Evolutionary conservation across 176 grass and related monocot species (phyloP), one percentile per base, ranked within the genome.

Genomic region (Tuctoria greenei): DNA sequence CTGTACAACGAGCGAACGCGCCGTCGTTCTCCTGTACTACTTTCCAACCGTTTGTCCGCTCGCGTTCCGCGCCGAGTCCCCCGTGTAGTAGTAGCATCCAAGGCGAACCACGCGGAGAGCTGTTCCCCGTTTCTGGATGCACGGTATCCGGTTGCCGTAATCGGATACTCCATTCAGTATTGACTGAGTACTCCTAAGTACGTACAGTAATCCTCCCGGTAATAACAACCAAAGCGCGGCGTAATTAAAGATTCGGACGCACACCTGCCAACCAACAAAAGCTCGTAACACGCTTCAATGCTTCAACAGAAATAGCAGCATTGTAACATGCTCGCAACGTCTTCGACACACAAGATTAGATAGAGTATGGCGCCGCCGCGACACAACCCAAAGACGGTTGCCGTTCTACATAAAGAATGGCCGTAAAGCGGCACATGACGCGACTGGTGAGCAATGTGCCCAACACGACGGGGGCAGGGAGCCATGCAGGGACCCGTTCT

Each of bases 11-110:
- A 18, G 56, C n/a, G 11, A 43, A 14, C 60, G 18, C 74, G 41
- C 16, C 20, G 2, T 7, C 20, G 12, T n/a, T 39, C 50, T 27
- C 41, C 51, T 23, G n/a, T n/a, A n/a, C 20, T 9, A 1, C 51
- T 10, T 61, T 38, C n/a, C 39, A 49, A 44, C 73, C 80, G 43
- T 61, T 82, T 78, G 79, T 59, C 74, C 66, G 28, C 16, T 67
- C 68, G 41, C 67, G 21, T 62, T 1, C 60, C 31, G 77, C 21
- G 21, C 12, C 37, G 45, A 28, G 14, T 21, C 4, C 12, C 8
- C 51, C 2, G 20, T 31, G 3, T 31, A 31, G 31, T 31, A 31
- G 31, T 50, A 36, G 74, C 61, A 65, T 77, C 74, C 74, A 31
- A 77, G 43, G 60, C 60, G 55, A 21, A 37, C 4, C 13, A 35